Evolutionary conservation across 2,329 filamentous ascomycete species (phyloP).

Genomic region (Scedosporium minutisporum): DNA sequence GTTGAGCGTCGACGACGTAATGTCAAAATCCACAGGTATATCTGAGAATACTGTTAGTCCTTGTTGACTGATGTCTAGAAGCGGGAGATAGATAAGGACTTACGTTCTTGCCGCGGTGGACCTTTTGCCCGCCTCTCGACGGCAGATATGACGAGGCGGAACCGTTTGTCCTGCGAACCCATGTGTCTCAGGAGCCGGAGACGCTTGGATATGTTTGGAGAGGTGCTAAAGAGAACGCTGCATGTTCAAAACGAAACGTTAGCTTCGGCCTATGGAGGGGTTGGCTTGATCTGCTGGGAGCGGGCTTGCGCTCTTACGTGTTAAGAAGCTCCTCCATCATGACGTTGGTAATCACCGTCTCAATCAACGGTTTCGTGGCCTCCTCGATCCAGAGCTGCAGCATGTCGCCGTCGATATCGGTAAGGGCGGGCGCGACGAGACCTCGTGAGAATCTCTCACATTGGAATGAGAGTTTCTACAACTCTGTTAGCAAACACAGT

Average conservation of each 20-base stretch:
- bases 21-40: slow-evolving; percentile 21
- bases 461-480: slow-evolving; percentile 15
- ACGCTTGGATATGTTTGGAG: slow-evolving; percentile 9
- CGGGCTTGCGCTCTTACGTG: not conserved
- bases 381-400: slow-evolving; percentile 19
- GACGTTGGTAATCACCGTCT: slow-evolving; percentile 20
- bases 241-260: not conserved
- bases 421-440: slow-evolving; percentile 8
- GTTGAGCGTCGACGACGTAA: slow-evolving; percentile 16
- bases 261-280: not conserved
- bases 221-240: not conserved
- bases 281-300: not conserved
- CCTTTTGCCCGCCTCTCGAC: slow-evolving; percentile 6
- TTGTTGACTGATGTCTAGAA: slow-evolving; percentile 10
- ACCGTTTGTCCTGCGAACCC: slow-evolving; percentile 16
- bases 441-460: slow-evolving; percentile 14
- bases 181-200: slow-evolving; percentile 15
- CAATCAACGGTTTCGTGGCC: slow-evolving; percentile 16
- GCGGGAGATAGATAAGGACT: not conserved
- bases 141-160: slow-evolving; percentile 13
- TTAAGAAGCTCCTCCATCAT: slow-evolving; percentile 22
- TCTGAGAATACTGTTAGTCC: not conserved
- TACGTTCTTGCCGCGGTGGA: slow-evolving; percentile 13
- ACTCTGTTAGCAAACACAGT: not conserved
- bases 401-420: not conserved